Evolutionary conservation across 1,139 yeast genomes (phyloP).

Genomic region (Hemisphaericaspora lyxosophila): DNA sequence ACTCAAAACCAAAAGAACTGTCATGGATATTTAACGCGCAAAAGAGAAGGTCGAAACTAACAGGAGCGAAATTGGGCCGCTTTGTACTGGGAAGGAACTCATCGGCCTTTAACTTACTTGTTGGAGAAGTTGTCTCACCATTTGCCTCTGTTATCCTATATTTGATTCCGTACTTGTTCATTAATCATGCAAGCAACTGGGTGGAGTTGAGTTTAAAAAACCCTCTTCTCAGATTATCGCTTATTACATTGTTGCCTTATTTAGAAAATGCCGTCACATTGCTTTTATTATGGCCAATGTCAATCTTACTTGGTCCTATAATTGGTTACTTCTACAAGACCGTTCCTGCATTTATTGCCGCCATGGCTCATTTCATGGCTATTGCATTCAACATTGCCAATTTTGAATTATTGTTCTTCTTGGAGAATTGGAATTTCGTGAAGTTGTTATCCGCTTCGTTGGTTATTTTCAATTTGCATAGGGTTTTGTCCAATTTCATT

Average conservation of each 20-base stretch:
- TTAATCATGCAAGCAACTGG: slow-evolving; percentile 66
- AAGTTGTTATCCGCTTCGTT: slow-evolving; percentile 59
- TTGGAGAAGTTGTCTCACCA: slow-evolving; percentile 56
- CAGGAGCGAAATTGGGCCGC: slow-evolving; percentile 57
- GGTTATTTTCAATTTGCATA: slow-evolving; percentile 56
- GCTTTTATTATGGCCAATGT: slow-evolving; percentile 42
- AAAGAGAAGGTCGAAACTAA: slow-evolving; percentile 53
- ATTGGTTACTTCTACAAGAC: slow-evolving; percentile 35
- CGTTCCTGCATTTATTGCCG: slow-evolving; percentile 45
- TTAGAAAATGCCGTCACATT: slow-evolving; percentile 45
- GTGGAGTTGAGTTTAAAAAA: slow-evolving; percentile 51
- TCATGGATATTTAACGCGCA: slow-evolving; percentile 68
- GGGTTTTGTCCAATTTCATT: slow-evolving; percentile 34
- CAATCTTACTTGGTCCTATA: slow-evolving; percentile 50
- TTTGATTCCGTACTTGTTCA: slow-evolving; percentile 62
- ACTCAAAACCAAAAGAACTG: slow-evolving; percentile 42
- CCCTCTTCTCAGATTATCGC: slow-evolving; percentile 50
- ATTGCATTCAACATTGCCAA: slow-evolving; percentile 52
- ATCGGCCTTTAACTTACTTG: slow-evolving; percentile 42
- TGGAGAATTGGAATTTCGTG: slow-evolving; percentile 64
- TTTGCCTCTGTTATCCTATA: slow-evolving; percentile 39
- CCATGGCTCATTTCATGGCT: slow-evolving; percentile 50
- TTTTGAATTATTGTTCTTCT: slow-evolving; percentile 60
- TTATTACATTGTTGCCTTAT: slow-evolving; percentile 57
- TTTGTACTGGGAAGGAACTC: slow-evolving; percentile 23